Evolutionary conservation across 2,329 filamentous ascomycete species (phyloP).

Genomic region (Diaporthe velutina): DNA sequence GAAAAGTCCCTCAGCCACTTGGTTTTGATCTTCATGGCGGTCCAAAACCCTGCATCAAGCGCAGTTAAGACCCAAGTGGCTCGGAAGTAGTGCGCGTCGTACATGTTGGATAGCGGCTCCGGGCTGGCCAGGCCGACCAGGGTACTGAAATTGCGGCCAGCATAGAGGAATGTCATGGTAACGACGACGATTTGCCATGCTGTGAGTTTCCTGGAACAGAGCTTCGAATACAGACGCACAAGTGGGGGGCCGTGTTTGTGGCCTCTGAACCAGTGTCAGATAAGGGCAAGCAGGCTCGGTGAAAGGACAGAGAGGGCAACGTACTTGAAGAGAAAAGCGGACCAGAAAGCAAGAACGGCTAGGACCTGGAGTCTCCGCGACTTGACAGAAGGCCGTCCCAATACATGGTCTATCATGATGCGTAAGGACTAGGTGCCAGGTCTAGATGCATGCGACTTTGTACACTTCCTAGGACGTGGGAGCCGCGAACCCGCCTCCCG

Average conservation of each 20-base stretch:
- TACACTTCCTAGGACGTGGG: neutral
- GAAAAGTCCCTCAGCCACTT: constrained; percentile 87
- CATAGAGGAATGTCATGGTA: constrained; percentile 91
- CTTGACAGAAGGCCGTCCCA: constrained; percentile 90
- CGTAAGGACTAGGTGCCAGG: constrained; percentile 12
- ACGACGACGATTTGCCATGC: constrained; percentile 91
- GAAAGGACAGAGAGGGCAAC: constrained; percentile 40
- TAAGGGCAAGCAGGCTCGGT: constrained; percentile 40
- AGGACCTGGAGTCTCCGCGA: constrained; percentile 94
- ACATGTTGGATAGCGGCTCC: constrained; percentile 94
- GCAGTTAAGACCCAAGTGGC: constrained; percentile 98
- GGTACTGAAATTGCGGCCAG: constrained; percentile 93
- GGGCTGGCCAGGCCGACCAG: constrained; percentile 91
- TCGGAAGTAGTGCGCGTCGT: constrained; percentile 91
- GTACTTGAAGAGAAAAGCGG: constrained; percentile 82
- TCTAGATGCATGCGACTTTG: neutral
- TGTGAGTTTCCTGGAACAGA: constrained; percentile 79
- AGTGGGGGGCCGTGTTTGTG: constrained; percentile 89
- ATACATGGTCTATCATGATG: constrained; percentile 84
- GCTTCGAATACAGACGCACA: constrained; percentile 76
- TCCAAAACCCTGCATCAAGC: constrained; percentile 97
- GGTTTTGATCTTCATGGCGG: constrained; percentile 87
- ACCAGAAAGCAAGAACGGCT: constrained; percentile 92
- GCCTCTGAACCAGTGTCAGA: constrained; percentile 66
- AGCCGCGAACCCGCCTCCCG: neutral